Conservation (phyloP, 768 basidiomycete species). For the Xerocomellus intermedius region DNA sequence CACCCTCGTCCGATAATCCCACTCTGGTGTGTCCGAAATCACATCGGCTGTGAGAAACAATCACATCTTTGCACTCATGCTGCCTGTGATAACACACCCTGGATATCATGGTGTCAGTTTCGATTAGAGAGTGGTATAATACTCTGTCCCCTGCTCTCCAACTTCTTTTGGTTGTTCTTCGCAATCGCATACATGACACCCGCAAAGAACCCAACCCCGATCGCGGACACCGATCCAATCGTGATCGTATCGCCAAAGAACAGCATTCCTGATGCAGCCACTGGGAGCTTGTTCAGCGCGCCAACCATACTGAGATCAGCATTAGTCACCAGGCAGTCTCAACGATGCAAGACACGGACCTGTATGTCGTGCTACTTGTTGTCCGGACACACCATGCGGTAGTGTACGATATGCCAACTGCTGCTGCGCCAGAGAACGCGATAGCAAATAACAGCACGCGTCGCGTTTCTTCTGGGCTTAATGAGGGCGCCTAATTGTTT, state of each 20-base stretch:
- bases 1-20: background rate
- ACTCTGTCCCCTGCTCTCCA: constrained; percentile 56
- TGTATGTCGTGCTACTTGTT: constrained; percentile 98
- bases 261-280: constrained; percentile 97
- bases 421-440: constrained; percentile 94
- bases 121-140: constrained; percentile 66
- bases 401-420: constrained; percentile 96
- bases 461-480: constrained; percentile 81
- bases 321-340: constrained; percentile 5
- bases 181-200: constrained; percentile 91
- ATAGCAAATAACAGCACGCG: constrained; percentile 81
- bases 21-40: background rate
- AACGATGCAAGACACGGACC: constrained; percentile 42
- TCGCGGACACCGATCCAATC: constrained; percentile 83
- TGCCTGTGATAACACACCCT: background rate
- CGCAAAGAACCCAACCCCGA: constrained; percentile 86
- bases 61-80: background rate
- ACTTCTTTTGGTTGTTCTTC: constrained; percentile 88
- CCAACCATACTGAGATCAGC: constrained; percentile 78
- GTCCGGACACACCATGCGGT: constrained; percentile 98
- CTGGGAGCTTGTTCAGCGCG: constrained; percentile 94
- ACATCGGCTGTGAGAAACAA: background rate
- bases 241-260: constrained; percentile 94
- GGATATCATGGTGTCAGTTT: constrained; percentile 33
- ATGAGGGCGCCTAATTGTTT: background rate